A percentile compares a stretch with the other conserved stretches of the same genome.
phyloP scores from a whole-genome alignment of 148 eudicot genomes.

The Bassia scoparia region DNA sequence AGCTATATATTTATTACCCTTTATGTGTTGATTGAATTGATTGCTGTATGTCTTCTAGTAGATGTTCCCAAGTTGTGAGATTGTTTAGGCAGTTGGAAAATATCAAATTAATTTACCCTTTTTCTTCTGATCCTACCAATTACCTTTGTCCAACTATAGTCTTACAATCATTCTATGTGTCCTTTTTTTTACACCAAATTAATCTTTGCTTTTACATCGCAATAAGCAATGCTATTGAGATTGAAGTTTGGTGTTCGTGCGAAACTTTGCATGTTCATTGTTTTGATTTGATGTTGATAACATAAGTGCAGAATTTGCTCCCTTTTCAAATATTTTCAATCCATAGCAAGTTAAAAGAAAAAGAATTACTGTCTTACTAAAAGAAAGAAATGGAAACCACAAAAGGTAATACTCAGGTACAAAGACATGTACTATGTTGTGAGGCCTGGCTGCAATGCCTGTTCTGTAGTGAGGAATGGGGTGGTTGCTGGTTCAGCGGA shows the following conservation, averaged over 20 bases:
- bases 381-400: conserved; percentile 7
- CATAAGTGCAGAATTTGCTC: background rate
- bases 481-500: conserved; percentile 34
- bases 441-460: conserved; percentile 47
- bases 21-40: background rate
- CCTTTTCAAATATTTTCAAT: background rate
- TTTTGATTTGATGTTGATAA: conserved; percentile 3
- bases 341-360: conserved; percentile 3
- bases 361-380: conserved; percentile 3
- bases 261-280: background rate
- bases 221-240: background rate
- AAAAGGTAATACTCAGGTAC: conserved; percentile 3
- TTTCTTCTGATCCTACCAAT: too few species aligned
- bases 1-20: background rate
- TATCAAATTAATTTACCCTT: conserved; percentile 12
- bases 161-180: conserved; percentile 11
- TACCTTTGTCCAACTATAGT: conserved; percentile 15
- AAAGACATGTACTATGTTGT: conserved; percentile 12
- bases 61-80: conserved; percentile 17
- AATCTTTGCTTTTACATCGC: background rate
- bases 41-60: conserved; percentile 3
- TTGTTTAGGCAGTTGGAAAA: conserved; percentile 19
- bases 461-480: conserved; percentile 43
- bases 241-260: background rate
- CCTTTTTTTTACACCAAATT: background rate